These are phyloP conservation scores for Tausonia pullulans DNA, from an alignment of 1,284 basidiomycete genomes.

Conservation along the genomic window DNA sequence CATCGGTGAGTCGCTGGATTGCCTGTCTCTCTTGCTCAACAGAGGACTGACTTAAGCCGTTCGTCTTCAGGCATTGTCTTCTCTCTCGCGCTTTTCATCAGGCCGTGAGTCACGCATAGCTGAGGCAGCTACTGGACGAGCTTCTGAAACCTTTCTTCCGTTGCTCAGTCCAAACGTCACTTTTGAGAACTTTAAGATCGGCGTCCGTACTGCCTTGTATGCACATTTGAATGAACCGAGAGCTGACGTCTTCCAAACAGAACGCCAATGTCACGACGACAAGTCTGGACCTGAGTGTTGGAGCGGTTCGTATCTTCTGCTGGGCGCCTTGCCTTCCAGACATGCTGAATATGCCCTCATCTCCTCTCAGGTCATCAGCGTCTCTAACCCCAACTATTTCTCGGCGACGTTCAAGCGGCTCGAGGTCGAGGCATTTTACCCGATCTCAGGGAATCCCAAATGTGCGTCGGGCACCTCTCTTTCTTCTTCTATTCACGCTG, in stretches of 20 bases:
- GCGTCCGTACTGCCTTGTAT: background rate
- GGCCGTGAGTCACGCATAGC: background rate
- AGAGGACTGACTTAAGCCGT: too few species aligned
- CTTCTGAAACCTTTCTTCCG: too few species aligned
- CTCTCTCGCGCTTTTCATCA: conserved; percentile 9
- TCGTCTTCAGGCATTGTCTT: background rate
- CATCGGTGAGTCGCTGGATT: background rate
- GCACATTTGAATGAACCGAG: too few species aligned
- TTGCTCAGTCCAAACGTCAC: conserved; percentile 1
- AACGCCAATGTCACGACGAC: conserved; percentile 1
- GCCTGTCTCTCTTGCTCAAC: too few species aligned
- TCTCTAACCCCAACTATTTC: conserved; percentile 13
- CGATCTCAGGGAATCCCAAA: background rate
- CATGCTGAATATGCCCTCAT: too few species aligned
- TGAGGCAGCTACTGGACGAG: too few species aligned
- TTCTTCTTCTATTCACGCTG: background rate
- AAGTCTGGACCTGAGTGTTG: background rate
- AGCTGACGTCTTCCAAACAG: too few species aligned
- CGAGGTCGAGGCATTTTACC: conserved; percentile 3
- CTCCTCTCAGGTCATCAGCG: background rate
- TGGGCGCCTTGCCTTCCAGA: too few species aligned
- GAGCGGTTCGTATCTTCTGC: background rate
- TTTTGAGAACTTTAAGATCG: conserved; percentile 1
- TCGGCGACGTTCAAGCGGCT: conserved; percentile 5
- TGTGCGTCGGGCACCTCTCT: background rate